Base-by-base conservation (phyloP, 352 stramenopile genomes). In the Pythium myriotylum region DNA sequence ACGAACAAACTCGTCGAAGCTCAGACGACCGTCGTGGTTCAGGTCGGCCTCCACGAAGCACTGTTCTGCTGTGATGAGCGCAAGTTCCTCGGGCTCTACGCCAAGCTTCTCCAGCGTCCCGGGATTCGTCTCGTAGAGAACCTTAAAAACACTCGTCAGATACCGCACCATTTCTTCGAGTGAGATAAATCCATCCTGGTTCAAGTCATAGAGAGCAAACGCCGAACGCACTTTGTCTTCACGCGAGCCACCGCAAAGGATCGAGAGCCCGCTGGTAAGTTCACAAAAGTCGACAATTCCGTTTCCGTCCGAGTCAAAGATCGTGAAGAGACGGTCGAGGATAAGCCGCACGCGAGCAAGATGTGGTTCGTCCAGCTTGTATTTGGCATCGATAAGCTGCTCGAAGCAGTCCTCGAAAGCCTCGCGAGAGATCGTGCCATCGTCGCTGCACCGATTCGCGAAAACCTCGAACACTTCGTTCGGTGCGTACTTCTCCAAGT, bases 151-250 rank as follows among this genome's bases (percentile, higher is more conserved):
- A 33, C 80, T 84, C 2, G 75, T 77, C 14, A 97, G 62, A 55
- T 97, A 96, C 20, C 83, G 81, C 35, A 78, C 74, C 89, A 97
- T 96, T 58, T 97, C 89, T n/a, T 92, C 84, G n/a, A 93, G 41
- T 2, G 80, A 88, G 27, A 97, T 93, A 37, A 84, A 86, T 0
- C 86, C 88, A 56, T 96, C 84, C 23, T 92, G 79, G 59, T 97
- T 93, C 10, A 94, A 63, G 65, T 95, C 86, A 53, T 94, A 96
- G 5, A 97, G 72, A 16, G 73, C 79, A 66, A 97, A 97, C n/a
- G 89, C 86, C 20, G 86, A 76, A 14, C 81, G 81, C 16, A 95
- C 84, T 59, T 94, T 95, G 27, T 96, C 84, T 56, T 97, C 84
- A 5, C 77, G 78, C 24, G 75, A 81, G 5, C 89, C 88, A 35